Percentiles rank a stretch among this genome's conserved stretches.
Conservation (phyloP, 148 eudicot genomes). For the Camellia granthamiana region DNA sequence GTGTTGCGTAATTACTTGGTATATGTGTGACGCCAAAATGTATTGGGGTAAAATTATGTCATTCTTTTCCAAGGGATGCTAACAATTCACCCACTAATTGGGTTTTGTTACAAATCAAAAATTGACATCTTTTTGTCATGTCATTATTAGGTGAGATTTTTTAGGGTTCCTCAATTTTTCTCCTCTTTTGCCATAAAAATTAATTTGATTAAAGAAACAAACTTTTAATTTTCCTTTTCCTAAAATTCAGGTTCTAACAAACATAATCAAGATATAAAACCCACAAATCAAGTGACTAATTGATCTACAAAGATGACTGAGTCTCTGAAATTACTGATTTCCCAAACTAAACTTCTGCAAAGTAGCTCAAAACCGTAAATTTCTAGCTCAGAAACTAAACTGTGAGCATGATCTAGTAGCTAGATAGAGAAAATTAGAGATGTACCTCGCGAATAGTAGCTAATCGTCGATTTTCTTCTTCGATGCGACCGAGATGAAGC, state of each 20-base stretch:
- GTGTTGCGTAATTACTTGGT: no score
- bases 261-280: neutral
- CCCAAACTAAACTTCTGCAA: neutral
- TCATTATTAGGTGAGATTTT: no score
- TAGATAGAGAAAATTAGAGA: neutral
- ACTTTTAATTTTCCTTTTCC: neutral
- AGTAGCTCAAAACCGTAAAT: neutral
- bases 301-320: neutral
- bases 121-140: no score
- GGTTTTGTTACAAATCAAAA: no score
- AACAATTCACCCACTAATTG: no score
- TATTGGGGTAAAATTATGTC: neutral
- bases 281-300: neutral
- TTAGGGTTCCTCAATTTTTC: no score
- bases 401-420: no score
- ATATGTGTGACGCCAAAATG: neutral
- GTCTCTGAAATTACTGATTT: neutral
- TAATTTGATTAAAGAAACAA: neutral
- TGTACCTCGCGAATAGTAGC: conserved; percentile 77
- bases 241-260: neutral
- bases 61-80: neutral
- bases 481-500: conserved; percentile 79
- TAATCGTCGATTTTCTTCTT: conserved; percentile 77
- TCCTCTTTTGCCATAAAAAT: neutral
- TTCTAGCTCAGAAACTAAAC: neutral